phyloP scores from a whole-genome alignment of 2,329 filamentous ascomycete genomes.

The Albophoma yamanashiensis region DNA sequence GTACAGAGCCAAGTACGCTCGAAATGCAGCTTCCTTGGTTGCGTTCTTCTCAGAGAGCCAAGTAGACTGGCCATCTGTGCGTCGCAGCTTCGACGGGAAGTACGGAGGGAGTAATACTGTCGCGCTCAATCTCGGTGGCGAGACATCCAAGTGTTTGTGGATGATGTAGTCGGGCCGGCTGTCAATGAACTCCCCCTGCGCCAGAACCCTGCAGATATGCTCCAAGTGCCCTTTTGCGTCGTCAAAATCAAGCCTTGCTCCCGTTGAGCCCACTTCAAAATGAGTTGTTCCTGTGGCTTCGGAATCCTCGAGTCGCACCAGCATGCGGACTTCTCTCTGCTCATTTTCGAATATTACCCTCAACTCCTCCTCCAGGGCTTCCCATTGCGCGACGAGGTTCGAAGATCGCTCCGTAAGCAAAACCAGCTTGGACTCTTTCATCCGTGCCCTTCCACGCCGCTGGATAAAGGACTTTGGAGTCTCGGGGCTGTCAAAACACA shows the following conservation, averaged over 20 bases:
- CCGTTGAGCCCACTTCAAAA: constrained; percentile 30
- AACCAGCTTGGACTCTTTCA: constrained; percentile 38
- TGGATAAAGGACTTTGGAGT: constrained; percentile 50
- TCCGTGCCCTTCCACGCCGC: constrained; percentile 41
- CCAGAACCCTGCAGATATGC: constrained; percentile 65
- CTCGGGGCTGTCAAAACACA: constrained; percentile 41
- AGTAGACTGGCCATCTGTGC: constrained; percentile 10
- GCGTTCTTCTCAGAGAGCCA: constrained; percentile 68
- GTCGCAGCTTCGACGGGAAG: constrained; percentile 38
- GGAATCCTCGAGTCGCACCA: constrained; percentile 36
- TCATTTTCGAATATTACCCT: constrained; percentile 58
- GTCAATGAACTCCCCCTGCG: constrained; percentile 49
- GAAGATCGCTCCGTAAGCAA: constrained; percentile 27
- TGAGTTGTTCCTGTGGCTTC: constrained; percentile 11
- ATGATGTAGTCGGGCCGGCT: constrained; percentile 57
- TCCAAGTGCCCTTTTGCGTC: constrained; percentile 67
- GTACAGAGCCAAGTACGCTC: constrained; percentile 64
- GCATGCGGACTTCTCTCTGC: constrained; percentile 33
- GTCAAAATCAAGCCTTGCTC: constrained; percentile 60
- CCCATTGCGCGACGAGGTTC: constrained; percentile 40
- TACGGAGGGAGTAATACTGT: constrained; percentile 61
- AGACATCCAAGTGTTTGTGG: constrained; percentile 21
- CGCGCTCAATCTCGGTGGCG: constrained; percentile 31
- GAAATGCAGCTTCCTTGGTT: constrained; percentile 71
- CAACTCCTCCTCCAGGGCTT: constrained; percentile 61